Evolutionary conservation across 495 filamentous ascomycete species (phyloP), one percentile per base, ranked within the genome.

Genomic region (Penicillium malachiteum): DNA sequence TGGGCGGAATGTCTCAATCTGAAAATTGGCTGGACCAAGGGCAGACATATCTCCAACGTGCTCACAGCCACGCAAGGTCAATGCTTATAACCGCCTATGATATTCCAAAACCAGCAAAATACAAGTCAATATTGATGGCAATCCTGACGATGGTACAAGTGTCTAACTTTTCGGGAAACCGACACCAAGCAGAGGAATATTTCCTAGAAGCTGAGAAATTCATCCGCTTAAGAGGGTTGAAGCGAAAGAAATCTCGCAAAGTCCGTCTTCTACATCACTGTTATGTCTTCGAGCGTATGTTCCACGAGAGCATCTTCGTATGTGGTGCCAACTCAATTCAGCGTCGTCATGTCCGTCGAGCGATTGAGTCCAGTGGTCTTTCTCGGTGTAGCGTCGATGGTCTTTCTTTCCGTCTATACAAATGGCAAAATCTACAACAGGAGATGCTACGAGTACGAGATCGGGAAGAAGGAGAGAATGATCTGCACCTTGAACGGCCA

Each of bases 231-330:
- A 56, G 55, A 18, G 65, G 68, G 5, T 41, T 68, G 2, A 68
- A 66, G 40, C 48, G 56, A 10, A 55, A 44, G 10, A 63, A 65
- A 31, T 70, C 65, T 5, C 57, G 65, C 6, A 70, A 68, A 33
- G 58, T 59, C 12, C 60, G 68, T 9, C 56, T 68, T 3, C 51
- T 70, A 3, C 68, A 68, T 57, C 68, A 70, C 33, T 70, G 65
- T 39, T 70, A 70, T 39, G 60, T 62, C 5, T 66, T 64, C 16
- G 57, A 66, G 16, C 60, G 65, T 0, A 62, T 70, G 21, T 64
- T 70, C 34, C 58, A 70, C 34, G 68, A 70, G 52, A 68, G 62
- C n/a, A 61, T 64, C 10, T 64, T 64, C 21, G 52, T 64, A 14
- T 56, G 57, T 17, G 60, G 57, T 16, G 57, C 54, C 11, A 60